Percentiles rank a stretch among this genome's conserved stretches.
These are phyloP conservation scores for Ganoderma lucidum DNA, from an alignment of 1,284 basidiomycete species.

Conservation along the genomic window DNA sequence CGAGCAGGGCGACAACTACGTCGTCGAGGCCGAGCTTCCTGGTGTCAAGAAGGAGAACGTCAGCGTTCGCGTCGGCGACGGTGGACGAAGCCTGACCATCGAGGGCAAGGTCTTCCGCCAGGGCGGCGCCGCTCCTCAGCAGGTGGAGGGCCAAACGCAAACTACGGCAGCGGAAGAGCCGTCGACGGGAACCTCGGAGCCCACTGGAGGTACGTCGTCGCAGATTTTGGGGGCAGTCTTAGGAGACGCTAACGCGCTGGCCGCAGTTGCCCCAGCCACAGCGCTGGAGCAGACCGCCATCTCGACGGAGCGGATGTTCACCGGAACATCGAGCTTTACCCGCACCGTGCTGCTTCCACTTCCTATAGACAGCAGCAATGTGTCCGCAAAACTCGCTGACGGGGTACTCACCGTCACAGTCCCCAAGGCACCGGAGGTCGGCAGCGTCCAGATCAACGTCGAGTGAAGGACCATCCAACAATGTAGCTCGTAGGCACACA, in stretches of 20 bases:
- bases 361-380: constrained; percentile 63
- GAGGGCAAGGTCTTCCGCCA: constrained; percentile 63
- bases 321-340: constrained; percentile 62
- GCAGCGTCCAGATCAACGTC: constrained; percentile 48
- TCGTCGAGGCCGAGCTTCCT: constrained; percentile 80
- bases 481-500: not conserved
- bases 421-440: constrained; percentile 68
- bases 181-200: constrained; percentile 27
- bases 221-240: not conserved
- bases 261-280: constrained; percentile 42
- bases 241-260: constrained; percentile 10
- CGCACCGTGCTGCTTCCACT: constrained; percentile 76
- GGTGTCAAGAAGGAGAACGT: constrained; percentile 83
- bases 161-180: constrained; percentile 11
- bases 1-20: constrained; percentile 69
- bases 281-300: constrained; percentile 51
- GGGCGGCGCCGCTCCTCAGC: constrained; percentile 24
- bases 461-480: constrained; percentile 33
- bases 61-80: constrained; percentile 73
- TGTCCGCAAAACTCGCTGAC: constrained; percentile 71
- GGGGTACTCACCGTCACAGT: constrained; percentile 72
- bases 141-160: constrained; percentile 11
- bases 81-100: constrained; percentile 74
- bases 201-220: constrained; percentile 39
- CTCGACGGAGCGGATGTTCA: constrained; percentile 65